Conservation (phyloP, 2,329 filamentous ascomycete genomes). For the Teratosphaeria gauchensis region DNA sequence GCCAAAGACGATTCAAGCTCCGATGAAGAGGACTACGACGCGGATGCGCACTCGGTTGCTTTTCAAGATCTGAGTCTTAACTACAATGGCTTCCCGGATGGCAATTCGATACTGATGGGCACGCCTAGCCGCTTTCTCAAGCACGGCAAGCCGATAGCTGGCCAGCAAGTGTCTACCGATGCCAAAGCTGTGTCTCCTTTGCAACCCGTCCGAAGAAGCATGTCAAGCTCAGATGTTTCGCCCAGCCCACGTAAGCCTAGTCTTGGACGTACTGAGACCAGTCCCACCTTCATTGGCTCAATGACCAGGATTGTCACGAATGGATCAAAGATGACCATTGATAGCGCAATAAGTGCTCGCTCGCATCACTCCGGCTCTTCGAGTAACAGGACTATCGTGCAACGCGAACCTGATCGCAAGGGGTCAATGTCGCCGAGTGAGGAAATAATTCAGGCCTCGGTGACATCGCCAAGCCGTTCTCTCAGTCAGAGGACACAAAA, state of each 20-base stretch:
- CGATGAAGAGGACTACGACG: conserved; percentile 9
- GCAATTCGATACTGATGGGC: conserved; percentile 24
- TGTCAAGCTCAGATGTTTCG: conserved; percentile 18
- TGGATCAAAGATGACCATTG: conserved; percentile 10
- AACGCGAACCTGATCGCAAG: conserved; percentile 6
- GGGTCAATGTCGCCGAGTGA: neutral
- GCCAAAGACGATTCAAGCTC: conserved; percentile 1
- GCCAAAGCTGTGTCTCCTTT: conserved; percentile 9
- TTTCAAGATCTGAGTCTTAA: conserved; percentile 13
- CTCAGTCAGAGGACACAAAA: conserved; percentile 21
- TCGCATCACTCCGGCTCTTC: conserved; percentile 19
- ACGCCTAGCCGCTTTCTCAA: conserved; percentile 28
- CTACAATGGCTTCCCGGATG: conserved; percentile 24
- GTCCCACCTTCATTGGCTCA: conserved; percentile 13
- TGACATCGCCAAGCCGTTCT: conserved; percentile 16
- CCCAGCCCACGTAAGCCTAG: conserved; percentile 15
- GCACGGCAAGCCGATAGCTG: conserved; percentile 12
- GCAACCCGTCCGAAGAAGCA: conserved; percentile 9
- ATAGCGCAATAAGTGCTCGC: conserved; percentile 11
- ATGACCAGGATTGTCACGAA: conserved; percentile 8
- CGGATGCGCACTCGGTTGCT: conserved; percentile 7
- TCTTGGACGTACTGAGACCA: conserved; percentile 20
- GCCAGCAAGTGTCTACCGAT: conserved; percentile 11
- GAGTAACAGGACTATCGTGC: conserved; percentile 16
- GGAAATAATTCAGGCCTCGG: conserved; percentile 5